Conservation (phyloP, 441 rosid genomes). For the Bruguiera hainesii region DNA sequence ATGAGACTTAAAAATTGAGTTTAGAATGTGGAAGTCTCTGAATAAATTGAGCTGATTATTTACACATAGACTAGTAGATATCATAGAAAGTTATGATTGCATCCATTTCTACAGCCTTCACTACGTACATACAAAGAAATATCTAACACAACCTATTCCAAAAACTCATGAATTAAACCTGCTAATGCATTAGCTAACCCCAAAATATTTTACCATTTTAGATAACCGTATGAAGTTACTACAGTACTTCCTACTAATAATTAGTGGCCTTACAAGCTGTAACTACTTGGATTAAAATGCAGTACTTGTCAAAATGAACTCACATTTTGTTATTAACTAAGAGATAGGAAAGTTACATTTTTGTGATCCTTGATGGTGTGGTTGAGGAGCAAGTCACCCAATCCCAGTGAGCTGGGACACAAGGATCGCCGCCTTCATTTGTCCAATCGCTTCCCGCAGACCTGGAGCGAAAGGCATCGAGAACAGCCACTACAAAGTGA, state of each 20-base stretch:
- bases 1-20: background rate
- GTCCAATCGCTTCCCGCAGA: slow-evolving; percentile 48
- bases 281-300: background rate
- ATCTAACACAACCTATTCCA: background rate
- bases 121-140: background rate
- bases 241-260: too few relatives aligned
- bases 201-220: too few relatives aligned
- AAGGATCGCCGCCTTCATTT: slow-evolving; percentile 88
- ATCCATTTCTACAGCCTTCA: background rate
- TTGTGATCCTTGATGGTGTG: slow-evolving; percentile 79
- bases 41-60: background rate
- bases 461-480: slow-evolving; percentile 51
- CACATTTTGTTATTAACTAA: background rate
- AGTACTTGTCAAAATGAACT: slow-evolving; percentile 1
- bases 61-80: background rate
- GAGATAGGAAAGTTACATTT: slow-evolving; percentile 54
- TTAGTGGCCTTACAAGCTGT: too few relatives aligned
- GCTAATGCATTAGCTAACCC: too few relatives aligned
- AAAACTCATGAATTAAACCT: slow-evolving; percentile 5
- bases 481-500: slow-evolving; percentile 49
- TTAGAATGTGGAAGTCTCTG: background rate
- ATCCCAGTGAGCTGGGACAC: slow-evolving; percentile 74
- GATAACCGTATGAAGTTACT: too few relatives aligned
- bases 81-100: background rate
- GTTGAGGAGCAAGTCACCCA: slow-evolving; percentile 76